These are phyloP conservation scores for Claviceps sorghi DNA, from an alignment of 2,329 filamentous ascomycete species.

Conservation along the genomic window DNA sequence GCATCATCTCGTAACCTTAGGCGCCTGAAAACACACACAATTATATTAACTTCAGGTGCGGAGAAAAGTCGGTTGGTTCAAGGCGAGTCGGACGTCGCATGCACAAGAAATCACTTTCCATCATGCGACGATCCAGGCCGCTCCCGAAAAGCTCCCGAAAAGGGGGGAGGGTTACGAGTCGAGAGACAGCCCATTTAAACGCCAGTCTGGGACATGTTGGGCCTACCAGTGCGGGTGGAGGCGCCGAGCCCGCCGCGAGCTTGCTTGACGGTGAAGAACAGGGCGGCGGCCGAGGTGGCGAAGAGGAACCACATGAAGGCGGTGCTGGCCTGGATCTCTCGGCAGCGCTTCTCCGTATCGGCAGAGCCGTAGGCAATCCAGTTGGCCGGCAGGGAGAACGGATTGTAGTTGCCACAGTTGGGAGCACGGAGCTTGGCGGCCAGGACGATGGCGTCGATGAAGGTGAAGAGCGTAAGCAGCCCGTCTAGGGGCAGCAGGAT, in stretches of 20 bases:
- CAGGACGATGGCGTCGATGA: slow-evolving; percentile 56
- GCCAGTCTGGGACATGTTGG: slow-evolving; percentile 43
- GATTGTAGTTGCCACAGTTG: slow-evolving; percentile 45
- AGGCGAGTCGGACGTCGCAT: not conserved
- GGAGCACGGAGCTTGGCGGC: slow-evolving; percentile 53
- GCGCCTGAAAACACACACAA: slow-evolving; percentile 2
- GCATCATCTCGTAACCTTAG: not conserved
- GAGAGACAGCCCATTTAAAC: slow-evolving; percentile 18
- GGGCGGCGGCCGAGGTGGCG: slow-evolving; percentile 40
- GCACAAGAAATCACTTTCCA: not conserved
- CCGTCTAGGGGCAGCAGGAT: slow-evolving; percentile 42
- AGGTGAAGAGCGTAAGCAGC: slow-evolving; percentile 50
- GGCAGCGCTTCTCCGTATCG: slow-evolving; percentile 50
- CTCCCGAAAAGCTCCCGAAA: not conserved
- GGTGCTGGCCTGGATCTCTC: slow-evolving; percentile 57
- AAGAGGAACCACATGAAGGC: slow-evolving; percentile 74
- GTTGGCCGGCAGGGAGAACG: slow-evolving; percentile 22
- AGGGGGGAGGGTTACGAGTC: not conserved
- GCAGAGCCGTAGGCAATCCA: slow-evolving; percentile 49
- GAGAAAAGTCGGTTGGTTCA: not conserved
- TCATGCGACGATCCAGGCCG: not conserved
- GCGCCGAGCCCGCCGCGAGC: slow-evolving; percentile 32
- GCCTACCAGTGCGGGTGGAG: slow-evolving; percentile 27
- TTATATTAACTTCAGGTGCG: slow-evolving; percentile 3
- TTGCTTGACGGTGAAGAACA: slow-evolving; percentile 40